Evolutionary conservation across 1,139 yeast species (phyloP), one percentile per base, ranked within the genome.

Genomic region (Yamadazyma conglobata): DNA sequence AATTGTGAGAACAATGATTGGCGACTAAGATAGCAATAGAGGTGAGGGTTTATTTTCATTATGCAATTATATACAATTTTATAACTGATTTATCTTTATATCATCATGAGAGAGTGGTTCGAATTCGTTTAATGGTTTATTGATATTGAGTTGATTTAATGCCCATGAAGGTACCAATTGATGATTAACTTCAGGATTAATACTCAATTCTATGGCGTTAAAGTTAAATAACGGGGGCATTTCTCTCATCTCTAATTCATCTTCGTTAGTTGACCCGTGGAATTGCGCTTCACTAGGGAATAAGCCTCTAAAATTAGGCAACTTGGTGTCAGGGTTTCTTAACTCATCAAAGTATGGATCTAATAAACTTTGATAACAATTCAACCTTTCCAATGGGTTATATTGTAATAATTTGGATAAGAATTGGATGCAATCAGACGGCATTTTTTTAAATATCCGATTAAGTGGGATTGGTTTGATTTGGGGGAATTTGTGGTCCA

Each of bases 401-500:
- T 87, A 86, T 51, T 82, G 85, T 43, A 83, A 72, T 30, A 82
- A 67, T 38, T 64, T 57, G 21, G 71, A 60, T 47, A 83, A 71
- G 42, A 83, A 67, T 38, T 73, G 79, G 33, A 82, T 71, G 46
- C 86, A 79, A 42, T 80, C 88, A 9, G 39, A 67, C 56, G 67
- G 51, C 59, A 64, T 64, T 44, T 80, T 79, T 47, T 87, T 78
- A 62, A 91, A 89, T 19, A 91, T 91, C 49, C 83, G 84, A 33
- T 73, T 61, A 47, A 91, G 70, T 19, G 97, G 96, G 36, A 91
- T 94, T 36, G 97, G 95, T 56, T 85, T 83, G 52, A 91, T 91
- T 48, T 87, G 91, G 2, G 98, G 98, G 68, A 91, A 91, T 52
- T 87, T 85, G 61, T 91, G 96, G 56, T 91, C 98, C 82, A 87